A percentile compares a stretch with the other conserved stretches of the same genome.
phyloP scores from a whole-genome alignment of 2,329 filamentous ascomycete species.

The Phaeosphaeria sp. region DNA sequence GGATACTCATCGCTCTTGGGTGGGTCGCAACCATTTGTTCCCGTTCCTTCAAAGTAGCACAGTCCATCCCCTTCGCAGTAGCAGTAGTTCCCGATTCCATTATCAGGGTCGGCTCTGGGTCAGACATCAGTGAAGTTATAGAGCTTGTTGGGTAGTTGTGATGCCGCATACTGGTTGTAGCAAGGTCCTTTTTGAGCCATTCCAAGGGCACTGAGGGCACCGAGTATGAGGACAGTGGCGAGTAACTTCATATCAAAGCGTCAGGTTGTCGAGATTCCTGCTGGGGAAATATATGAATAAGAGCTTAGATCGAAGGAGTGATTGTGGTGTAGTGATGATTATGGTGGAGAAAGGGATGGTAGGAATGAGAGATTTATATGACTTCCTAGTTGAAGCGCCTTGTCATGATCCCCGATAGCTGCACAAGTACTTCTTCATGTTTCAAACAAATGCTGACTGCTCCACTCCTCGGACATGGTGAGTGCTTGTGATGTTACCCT shows the following conservation, averaged over 20 bases:
- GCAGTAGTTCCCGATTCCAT: neutral
- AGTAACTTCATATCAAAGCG: neutral
- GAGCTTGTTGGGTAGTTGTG: neutral
- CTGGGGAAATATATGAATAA: neutral
- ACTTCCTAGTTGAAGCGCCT: neutral
- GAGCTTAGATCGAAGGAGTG: neutral
- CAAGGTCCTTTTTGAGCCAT: neutral
- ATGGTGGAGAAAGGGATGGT: neutral
- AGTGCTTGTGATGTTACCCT: neutral
- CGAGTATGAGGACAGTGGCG: neutral
- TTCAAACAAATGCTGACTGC: neutral
- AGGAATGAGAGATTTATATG: neutral
- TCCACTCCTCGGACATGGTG: neutral
- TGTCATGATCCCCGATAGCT: neutral
- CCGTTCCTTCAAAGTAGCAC: neutral
- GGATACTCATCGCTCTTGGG: neutral
- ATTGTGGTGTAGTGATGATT: neutral
- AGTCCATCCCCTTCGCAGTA: neutral
- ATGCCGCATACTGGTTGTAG: neutral
- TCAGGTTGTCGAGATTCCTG: neutral
- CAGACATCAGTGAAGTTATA: neutral
- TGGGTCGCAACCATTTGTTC: neutral
- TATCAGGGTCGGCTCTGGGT: neutral
- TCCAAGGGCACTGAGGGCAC: neutral
- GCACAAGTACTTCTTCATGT: neutral